These are phyloP conservation scores for Entomortierella parvispora DNA, from an alignment of 192 early-diverging fungal species.

Conservation along the genomic window DNA sequence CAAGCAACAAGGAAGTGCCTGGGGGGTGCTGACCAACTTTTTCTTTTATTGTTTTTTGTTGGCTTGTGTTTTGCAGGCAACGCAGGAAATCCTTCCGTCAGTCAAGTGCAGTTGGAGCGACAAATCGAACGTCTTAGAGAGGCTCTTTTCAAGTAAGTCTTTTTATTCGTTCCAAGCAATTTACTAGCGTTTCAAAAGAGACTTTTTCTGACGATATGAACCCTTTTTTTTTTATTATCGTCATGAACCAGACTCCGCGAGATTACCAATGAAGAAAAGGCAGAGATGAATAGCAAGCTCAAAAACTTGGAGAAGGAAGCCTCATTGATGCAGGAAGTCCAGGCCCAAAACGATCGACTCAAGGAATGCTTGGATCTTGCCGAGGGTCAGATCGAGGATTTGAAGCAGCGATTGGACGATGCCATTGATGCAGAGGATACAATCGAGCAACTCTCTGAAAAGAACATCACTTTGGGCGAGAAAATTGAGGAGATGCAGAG, in stretches of 20 bases:
- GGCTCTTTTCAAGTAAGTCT: conserved; percentile 75
- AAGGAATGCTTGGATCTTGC: conserved; percentile 66
- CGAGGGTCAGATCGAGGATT: conserved; percentile 83
- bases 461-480: conserved; percentile 83
- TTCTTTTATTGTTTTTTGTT: too few relatives aligned
- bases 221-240: background rate
- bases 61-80: conserved; percentile 31
- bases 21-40: too few relatives aligned
- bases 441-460: conserved; percentile 83
- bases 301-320: conserved; percentile 79
- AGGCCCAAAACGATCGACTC: conserved; percentile 64
- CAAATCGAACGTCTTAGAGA: conserved; percentile 92
- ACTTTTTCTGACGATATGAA: background rate
- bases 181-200: background rate
- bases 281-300: conserved; percentile 68
- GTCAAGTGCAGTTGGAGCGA: conserved; percentile 72
- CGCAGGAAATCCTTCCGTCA: conserved; percentile 59
- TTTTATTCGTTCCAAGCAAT: background rate
- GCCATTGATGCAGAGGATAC: conserved; percentile 84
- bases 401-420: conserved; percentile 86
- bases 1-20: too few relatives aligned
- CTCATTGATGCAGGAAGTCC: conserved; percentile 62
- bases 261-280: conserved; percentile 77
- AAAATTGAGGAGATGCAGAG: conserved; percentile 83
- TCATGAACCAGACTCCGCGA: conserved; percentile 72